These are phyloP conservation scores for Carex parvula DNA, from an alignment of 176 grass and related monocot species.

Conservation along the genomic window DNA sequence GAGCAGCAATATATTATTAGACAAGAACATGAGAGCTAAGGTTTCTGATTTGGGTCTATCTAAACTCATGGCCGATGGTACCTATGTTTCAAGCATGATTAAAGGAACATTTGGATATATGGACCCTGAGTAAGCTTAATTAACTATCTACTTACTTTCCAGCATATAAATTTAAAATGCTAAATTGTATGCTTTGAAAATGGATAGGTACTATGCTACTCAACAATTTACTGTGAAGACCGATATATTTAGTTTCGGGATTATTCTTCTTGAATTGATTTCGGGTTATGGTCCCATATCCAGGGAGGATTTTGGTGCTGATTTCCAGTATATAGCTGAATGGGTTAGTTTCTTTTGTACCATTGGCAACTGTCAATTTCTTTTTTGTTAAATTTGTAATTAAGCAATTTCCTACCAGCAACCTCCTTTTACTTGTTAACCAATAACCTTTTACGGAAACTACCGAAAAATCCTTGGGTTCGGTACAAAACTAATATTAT, in stretches of 20 bases:
- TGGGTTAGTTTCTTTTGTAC: conserved; percentile 50
- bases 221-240: conserved; percentile 90
- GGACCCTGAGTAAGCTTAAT: conserved; percentile 77
- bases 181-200: neutral
- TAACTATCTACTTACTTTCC: neutral
- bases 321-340: conserved; percentile 76
- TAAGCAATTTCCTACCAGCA: neutral
- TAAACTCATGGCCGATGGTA: conserved; percentile 64
- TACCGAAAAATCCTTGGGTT: neutral
- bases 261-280: conserved; percentile 85
- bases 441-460: neutral
- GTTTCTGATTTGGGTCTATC: conserved; percentile 92
- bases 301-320: conserved; percentile 61
- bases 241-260: conserved; percentile 85
- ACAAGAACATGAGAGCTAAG: conserved; percentile 85
- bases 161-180: neutral
- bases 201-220: conserved; percentile 73
- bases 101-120: conserved; percentile 88
- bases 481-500: neutral
- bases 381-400: neutral
- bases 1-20: conserved; percentile 96
- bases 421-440: neutral
- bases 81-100: conserved; percentile 87
- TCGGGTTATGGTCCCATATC: conserved; percentile 78
- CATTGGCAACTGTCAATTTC: neutral